Base-by-base conservation (phyloP, 2,329 filamentous ascomycete genomes). In the Penicillium sp. region DNA sequence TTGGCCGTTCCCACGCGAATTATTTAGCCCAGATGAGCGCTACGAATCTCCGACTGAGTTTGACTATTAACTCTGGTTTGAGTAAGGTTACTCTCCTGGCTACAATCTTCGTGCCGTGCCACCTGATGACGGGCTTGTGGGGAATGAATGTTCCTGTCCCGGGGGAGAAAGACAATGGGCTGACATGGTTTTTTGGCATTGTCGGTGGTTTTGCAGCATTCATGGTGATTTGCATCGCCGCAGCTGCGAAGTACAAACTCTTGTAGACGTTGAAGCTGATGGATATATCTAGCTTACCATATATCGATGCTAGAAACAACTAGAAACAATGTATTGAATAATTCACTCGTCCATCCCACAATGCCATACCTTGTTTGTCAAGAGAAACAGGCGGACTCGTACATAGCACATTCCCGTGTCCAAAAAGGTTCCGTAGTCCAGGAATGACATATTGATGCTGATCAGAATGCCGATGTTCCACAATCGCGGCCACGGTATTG, bases 21-120 rank as follows among this genome's bases (percentile, higher is more conserved):
- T 97, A 96, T 65, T 78, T 97, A 28, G 91, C 91, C 0, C 93
- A 96, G 64, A 80, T 96, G 52, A 91, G 85, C 31, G 90, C 96
- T 59, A 88, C 93, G 66, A 90, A 87, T 69, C 88, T 95, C 61
- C 81, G 84, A 1, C 82, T 94, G 68, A 89, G 90, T 39, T 93
- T 88, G 50, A 78, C 82, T 53, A 88, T 88, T 39, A 97, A 96
- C 71, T 80, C 84, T 50, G 84, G 89, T 2, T 79, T 98, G 15
- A 89, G 88, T 72, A 95, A 95, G 74, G 91, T 98, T 60, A 97
- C 93, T 0, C 80, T 97, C 46, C 74, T 97, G 53, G 93, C 88
- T 1, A 95, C 90, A 4, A 86, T 97, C 57, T 81, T 98, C 17
- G 90, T 97, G 52, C 93, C 93, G 1, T 80, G 97, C 54, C 96